A percentile compares a stretch with the other conserved stretches of the same genome.
These are phyloP conservation scores for Fusarium neocosmosporiellum DNA, from an alignment of 2,329 filamentous ascomycete genomes.

Conservation along the genomic window DNA sequence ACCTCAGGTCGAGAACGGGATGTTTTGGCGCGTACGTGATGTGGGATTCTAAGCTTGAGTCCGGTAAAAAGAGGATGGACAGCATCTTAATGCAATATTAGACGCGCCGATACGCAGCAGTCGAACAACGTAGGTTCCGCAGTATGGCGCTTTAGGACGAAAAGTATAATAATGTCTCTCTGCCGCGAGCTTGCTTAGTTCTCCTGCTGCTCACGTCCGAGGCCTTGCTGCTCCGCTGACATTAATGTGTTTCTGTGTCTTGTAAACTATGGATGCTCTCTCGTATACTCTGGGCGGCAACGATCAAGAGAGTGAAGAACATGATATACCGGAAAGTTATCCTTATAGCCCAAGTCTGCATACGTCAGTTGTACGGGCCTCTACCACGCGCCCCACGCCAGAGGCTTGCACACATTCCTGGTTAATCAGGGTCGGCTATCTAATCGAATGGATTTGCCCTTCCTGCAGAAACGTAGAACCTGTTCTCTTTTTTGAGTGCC, in stretches of 20 bases:
- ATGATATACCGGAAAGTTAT: neutral
- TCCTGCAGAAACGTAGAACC: neutral
- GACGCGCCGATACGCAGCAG: neutral
- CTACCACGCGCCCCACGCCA: neutral
- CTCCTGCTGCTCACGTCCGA: neutral
- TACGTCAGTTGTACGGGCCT: neutral
- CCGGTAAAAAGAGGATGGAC: neutral
- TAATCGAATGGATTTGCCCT: neutral
- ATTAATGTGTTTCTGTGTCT: neutral
- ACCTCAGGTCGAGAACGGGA: too few species aligned
- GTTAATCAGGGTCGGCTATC: neutral
- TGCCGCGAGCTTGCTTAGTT: neutral
- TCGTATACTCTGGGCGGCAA: neutral
- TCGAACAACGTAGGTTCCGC: neutral
- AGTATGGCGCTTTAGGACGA: neutral
- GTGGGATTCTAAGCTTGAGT: neutral
- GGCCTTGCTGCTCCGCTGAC: neutral
- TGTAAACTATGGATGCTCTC: neutral
- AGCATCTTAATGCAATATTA: neutral
- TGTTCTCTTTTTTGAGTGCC: neutral
- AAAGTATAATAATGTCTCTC: neutral
- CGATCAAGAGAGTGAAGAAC: neutral
- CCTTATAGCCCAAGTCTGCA: neutral
- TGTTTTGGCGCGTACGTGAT: too few species aligned
- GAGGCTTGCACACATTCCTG: neutral